A percentile compares a stretch with the other conserved stretches of the same genome.
Evolutionary conservation across 1,284 basidiomycete species (phyloP).

Genomic region (Agroathelia rolfsii): DNA sequence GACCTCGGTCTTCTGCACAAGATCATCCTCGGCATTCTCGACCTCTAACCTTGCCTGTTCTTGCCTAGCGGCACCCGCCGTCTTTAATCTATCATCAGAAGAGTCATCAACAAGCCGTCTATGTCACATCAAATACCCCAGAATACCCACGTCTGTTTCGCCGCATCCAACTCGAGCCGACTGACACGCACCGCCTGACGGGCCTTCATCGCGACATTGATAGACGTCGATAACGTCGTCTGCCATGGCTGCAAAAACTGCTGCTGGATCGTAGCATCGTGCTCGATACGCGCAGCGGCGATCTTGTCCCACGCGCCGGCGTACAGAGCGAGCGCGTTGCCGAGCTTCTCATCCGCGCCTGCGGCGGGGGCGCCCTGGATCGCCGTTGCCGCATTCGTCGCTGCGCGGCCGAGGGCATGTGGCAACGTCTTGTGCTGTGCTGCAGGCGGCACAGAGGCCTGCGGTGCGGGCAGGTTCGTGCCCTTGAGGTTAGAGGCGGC

Average conservation of each 20-base stretch:
- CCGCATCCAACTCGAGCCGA: constrained; percentile 69
- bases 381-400: constrained; percentile 56
- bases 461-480: constrained; percentile 74
- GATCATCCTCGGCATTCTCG: constrained; percentile 91
- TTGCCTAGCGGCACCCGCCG: constrained; percentile 60
- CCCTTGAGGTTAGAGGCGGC: constrained; percentile 87
- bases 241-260: constrained; percentile 90
- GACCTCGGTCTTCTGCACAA: constrained; percentile 95
- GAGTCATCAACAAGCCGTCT: background rate
- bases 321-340: constrained; percentile 71
- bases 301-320: constrained; percentile 83
- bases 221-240: constrained; percentile 70
- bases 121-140: background rate
- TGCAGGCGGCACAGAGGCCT: constrained; percentile 44
- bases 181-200: constrained; percentile 81
- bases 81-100: constrained; percentile 54
- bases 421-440: constrained; percentile 87
- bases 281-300: constrained; percentile 73
- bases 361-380: constrained; percentile 34
- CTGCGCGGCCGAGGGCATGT: constrained; percentile 83
- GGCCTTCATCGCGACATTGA: constrained; percentile 84
- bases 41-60: constrained; percentile 86
- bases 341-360: constrained; percentile 57
- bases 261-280: constrained; percentile 68
- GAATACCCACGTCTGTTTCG: constrained; percentile 43